Conservation (phyloP, 2,329 filamentous ascomycete species). For the Pseudogymnoascus sp. region DNA sequence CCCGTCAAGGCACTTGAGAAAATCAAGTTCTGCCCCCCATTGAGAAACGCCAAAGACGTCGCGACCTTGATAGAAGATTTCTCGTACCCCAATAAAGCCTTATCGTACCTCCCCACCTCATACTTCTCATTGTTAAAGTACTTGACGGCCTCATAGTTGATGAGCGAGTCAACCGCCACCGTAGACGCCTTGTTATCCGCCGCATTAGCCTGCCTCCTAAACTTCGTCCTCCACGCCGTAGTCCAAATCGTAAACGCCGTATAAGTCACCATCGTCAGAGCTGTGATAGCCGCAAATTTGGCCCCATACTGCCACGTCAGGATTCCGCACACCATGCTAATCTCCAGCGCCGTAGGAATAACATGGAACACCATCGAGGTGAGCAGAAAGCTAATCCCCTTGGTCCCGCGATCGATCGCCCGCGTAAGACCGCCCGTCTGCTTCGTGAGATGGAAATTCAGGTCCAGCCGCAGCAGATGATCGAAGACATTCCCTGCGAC, state of each 20-base stretch:
- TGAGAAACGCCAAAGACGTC: slow-evolving; percentile 85
- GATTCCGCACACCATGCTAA: slow-evolving; percentile 91
- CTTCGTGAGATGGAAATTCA: slow-evolving; percentile 87
- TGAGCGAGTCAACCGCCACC: slow-evolving; percentile 88
- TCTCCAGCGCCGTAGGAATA: slow-evolving; percentile 86
- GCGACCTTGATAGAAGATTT: slow-evolving; percentile 94
- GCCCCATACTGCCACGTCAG: slow-evolving; percentile 91
- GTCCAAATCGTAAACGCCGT: slow-evolving; percentile 95
- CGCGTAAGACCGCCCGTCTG: slow-evolving; percentile 91
- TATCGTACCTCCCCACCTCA: slow-evolving; percentile 84
- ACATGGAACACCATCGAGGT: slow-evolving; percentile 99
- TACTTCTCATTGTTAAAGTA: slow-evolving; percentile 99
- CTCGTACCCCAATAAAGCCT: slow-evolving; percentile 77
- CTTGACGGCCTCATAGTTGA: slow-evolving; percentile 99
- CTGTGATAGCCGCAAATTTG: slow-evolving; percentile 86
- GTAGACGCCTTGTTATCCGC: slow-evolving; percentile 94
- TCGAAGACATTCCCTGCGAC: slow-evolving; percentile 90
- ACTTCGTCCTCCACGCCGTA: slow-evolving; percentile 94
- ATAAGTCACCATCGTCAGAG: slow-evolving; percentile 84
- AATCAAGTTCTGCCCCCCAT: slow-evolving; percentile 93
- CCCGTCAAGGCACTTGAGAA: slow-evolving; percentile 87
- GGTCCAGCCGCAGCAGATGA: slow-evolving; percentile 77
- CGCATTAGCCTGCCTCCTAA: slow-evolving; percentile 87
- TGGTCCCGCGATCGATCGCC: slow-evolving; percentile 92
- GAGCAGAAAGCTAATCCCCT: slow-evolving; percentile 93